Percentiles rank a stretch among this genome's conserved stretches.
These are phyloP conservation scores for Euryodendron excelsum DNA, from an alignment of 148 eudicot species.

Conservation along the genomic window DNA sequence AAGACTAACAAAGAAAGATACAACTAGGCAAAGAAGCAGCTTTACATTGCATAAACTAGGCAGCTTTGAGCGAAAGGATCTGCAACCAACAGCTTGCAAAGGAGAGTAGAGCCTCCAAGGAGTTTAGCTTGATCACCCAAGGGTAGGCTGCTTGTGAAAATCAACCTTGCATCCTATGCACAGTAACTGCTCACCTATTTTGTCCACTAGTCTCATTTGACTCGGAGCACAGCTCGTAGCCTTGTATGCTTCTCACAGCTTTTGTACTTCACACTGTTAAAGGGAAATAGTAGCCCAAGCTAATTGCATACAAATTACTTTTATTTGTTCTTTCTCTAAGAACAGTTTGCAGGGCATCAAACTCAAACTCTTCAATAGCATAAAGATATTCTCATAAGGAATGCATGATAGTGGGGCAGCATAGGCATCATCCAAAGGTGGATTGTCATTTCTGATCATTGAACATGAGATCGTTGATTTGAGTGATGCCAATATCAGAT, in stretches of 20 bases:
- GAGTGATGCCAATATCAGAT: conserved; percentile 65
- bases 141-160: too few relatives aligned
- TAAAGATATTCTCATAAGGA: not conserved
- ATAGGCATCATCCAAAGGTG: not conserved
- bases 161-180: too few relatives aligned
- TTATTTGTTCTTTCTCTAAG: not conserved
- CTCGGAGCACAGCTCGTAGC: too few relatives aligned
- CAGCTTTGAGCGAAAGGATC: not conserved
- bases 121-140: not conserved
- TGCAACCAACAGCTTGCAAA: not conserved
- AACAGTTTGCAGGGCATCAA: not conserved
- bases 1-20: not conserved
- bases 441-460: conserved; percentile 27
- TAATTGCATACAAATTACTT: not conserved
- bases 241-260: not conserved
- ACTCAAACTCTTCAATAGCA: not conserved
- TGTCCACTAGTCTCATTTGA: too few relatives aligned
- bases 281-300: not conserved
- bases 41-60: not conserved
- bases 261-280: not conserved
- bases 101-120: not conserved
- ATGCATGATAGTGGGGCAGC: not conserved
- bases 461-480: conserved; percentile 70
- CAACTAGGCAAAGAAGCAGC: not conserved
- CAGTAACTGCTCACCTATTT: not conserved